Evolutionary conservation across 495 filamentous ascomycete species (phyloP), one percentile per base, ranked within the genome.

Genomic region (Trichoderma virens): DNA sequence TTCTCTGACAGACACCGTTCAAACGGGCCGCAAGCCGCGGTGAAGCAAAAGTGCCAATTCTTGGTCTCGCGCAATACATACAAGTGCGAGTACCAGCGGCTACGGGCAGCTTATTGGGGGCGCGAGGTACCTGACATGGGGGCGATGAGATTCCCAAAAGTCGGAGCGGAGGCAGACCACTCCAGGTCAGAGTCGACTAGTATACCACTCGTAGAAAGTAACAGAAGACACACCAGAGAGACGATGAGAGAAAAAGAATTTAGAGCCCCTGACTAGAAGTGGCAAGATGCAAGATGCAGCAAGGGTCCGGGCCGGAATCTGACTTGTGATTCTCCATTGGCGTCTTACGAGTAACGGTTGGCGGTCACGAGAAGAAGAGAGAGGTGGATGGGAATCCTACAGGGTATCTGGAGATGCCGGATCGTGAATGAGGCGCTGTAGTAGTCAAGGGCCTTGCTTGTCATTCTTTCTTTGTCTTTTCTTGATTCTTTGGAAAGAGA

Each of bases 231-330:
- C 38, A 2, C 38, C 38, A n/a, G n/a, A 47, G 9, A 4, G 39
- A 27, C 5, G 28, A 56, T 20, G 28, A 30, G 25, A 16, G 20
- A 30, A 5, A 56, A 56, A 56, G 27, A 56, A 30, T 56, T 56
- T 56, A 28, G 27, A 56, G 51, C 51, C 51, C 51, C 51, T 56
- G 51, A 56, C 51, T 56, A 56, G 51, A 56, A 16, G 9, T 30
- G 27, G 51, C 8, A 30, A 11, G 51, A 56, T 56, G 51, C 51
- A 56, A 56, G 51, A 56, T 56, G 51, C 51, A 56, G 51, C 51
- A 56, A 56, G 51, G 51, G 51, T 27, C 28, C 51, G 27, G 51
- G 25, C 27, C 25, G 27, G 11, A 27, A 56, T 56, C 51, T 30
- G 51, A 56, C 51, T 56, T 30, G 3, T 56, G 23, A 56, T 9